Evolutionary conservation across 768 basidiomycete species (phyloP), one percentile per base, ranked within the genome.

Genomic region (Mycena belliarum): DNA sequence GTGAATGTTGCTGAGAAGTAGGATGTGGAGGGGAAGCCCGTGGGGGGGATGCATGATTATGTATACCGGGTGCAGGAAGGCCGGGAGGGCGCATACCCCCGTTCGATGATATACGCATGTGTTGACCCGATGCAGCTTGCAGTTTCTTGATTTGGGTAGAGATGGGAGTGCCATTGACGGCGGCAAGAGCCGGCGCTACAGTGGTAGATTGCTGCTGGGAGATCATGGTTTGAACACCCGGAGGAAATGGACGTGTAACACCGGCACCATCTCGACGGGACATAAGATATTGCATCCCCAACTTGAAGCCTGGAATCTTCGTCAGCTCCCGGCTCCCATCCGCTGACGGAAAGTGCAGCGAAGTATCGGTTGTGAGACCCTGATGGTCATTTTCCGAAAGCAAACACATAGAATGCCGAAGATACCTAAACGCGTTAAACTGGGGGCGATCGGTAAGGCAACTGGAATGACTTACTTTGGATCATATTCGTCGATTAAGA

Each of bases 401-500:
- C 1, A 89, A 72, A 0, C 79, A 78, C 81, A 88, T 86, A 32
- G 79, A 70, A 40, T 85, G 78, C 29, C 79, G 76, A 54, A 89
- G 65, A 65, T 85, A 82, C 49, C 86, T 86, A 21, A 37, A 49
- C 18, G 23, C 50, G 20, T 16, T 4, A 14, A 52, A 25, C 20
- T 32, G 4, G 29, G 12, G 49, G 18, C 6, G 16, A 41, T n/a
- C 23, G 40, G 1, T n/a, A 12, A 33, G n/a, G 14, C 11, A 37
- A 44, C 62, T 69, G 42, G 24, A 37, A 21, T 6, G 20, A n/a
- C 45, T 37, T 79, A 83, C 81, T 79, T 75, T 2, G 84, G 70
- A 48, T 84, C 79, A 61, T 81, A 89, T 59, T 92, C 91, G 62
- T 93, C 89, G 15, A 90, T 68, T 15, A 93, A 70, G 0, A 81